Conservation (phyloP, 768 basidiomycete genomes). For the Mycena pura region DNA sequence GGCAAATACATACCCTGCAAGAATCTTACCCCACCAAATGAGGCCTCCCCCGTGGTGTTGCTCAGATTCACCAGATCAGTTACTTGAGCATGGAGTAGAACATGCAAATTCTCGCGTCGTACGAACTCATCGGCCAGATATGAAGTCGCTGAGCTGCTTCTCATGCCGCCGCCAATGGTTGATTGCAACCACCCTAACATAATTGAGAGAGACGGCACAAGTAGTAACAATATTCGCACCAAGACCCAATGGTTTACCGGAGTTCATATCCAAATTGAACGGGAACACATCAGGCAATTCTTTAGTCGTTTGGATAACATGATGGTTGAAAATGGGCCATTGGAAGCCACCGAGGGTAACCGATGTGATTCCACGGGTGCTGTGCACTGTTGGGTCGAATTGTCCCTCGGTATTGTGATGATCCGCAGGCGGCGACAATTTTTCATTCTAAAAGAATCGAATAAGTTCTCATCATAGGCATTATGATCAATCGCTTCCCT, state of each 20-base stretch:
- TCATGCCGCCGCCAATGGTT: conserved; percentile 31
- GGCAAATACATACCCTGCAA: conserved; percentile 24
- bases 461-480: not conserved
- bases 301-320: conserved; percentile 37
- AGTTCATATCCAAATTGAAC: conserved; percentile 38
- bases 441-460: conserved; percentile 40
- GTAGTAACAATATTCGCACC: conserved; percentile 16
- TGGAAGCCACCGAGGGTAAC: conserved; percentile 42
- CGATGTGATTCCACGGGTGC: conserved; percentile 36
- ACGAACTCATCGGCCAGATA: conserved; percentile 33
- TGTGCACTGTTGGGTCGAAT: conserved; percentile 45
- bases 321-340: conserved; percentile 33
- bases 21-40: conserved; percentile 4
- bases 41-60: not conserved
- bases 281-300: conserved; percentile 36
- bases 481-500: conserved; percentile 23
- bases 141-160: conserved; percentile 40
- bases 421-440: conserved; percentile 42
- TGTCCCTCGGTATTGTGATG: conserved; percentile 45
- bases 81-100: conserved; percentile 34
- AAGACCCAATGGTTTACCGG: conserved; percentile 36
- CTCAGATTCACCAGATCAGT: conserved; percentile 15
- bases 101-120: conserved; percentile 35
- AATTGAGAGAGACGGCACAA: not conserved
- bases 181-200: conserved; percentile 32